Conservation (phyloP, 2,329 filamentous ascomycete species). For the Sporothrix schenckii region DNA sequence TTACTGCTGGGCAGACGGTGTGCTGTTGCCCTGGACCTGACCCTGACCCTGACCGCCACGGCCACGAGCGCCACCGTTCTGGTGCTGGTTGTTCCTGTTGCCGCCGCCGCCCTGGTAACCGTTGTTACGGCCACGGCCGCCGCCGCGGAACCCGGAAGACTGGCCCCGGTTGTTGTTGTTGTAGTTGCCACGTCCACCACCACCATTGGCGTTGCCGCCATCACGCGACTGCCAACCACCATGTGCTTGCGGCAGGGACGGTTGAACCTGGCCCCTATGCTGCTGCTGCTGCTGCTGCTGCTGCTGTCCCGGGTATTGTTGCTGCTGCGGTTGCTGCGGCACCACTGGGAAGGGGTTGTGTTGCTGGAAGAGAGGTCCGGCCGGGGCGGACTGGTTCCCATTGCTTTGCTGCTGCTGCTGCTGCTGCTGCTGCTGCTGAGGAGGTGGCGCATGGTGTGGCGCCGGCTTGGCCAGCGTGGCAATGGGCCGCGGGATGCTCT, state of each 20-base stretch:
- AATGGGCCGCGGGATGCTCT: slow-evolving; percentile 85
- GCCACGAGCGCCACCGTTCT: neutral
- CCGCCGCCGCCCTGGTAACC: slow-evolving; percentile 9
- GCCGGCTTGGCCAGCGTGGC: slow-evolving; percentile 49
- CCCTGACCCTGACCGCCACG: neutral
- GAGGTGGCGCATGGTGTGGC: neutral
- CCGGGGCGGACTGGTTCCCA: neutral
- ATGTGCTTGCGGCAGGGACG: slow-evolving; percentile 34
- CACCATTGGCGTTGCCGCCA: slow-evolving; percentile 20
- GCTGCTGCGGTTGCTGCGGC: neutral
- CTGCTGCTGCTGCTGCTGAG: slow-evolving; percentile 15
- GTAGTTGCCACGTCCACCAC: slow-evolving; percentile 24
- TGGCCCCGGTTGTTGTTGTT: slow-evolving; percentile 8
- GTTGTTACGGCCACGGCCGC: slow-evolving; percentile 7
- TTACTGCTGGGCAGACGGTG: neutral
- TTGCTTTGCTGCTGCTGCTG: slow-evolving; percentile 17
- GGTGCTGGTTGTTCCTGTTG: slow-evolving; percentile 10
- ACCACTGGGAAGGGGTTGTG: slow-evolving; percentile 18
- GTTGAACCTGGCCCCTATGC: slow-evolving; percentile 30
- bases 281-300: slow-evolving; percentile 26
- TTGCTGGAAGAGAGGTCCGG: slow-evolving; percentile 8
- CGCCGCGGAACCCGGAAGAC: slow-evolving; percentile 22
- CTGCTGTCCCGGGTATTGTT: slow-evolving; percentile 11
- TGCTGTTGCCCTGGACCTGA: neutral
- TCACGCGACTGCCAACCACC: slow-evolving; percentile 34